Evolutionary conservation across 2,329 filamentous ascomycete species (phyloP), one percentile per base, ranked within the genome.

Genomic region (Fusarium ambrosium): DNA sequence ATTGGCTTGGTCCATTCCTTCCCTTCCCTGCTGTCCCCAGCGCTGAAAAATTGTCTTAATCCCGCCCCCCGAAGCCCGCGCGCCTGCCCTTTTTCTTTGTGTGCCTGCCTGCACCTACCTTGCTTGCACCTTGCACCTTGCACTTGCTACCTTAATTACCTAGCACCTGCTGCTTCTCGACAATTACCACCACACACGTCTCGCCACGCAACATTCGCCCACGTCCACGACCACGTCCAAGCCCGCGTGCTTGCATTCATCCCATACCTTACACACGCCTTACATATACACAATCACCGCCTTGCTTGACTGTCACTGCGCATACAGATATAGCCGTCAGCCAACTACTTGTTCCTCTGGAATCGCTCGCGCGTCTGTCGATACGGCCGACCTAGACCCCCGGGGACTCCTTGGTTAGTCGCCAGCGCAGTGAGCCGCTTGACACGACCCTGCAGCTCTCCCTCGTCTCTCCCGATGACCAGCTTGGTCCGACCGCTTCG

Each of bases 11-110:
- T 72, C 48, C 74, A 73, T 73, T 77, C 69, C 71, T 77, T 77
- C 65, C 70, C 69, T 76, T 70, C 73, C 72, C 45, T 73, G 69
- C 63, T 70, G 64, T 68, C 68, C 68, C 64, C 66, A 62, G 70
- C 68, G 66, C 73, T 76, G 71, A 73, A 79, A 79, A 78, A 75
- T 76, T 78, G 72, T 74, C 74, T 76, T 73, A 73, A 73, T 76
- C 70, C 77, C 76, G 74, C 75, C 75, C 74, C 77, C 70, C 56
- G 67, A 58, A 70, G 60, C 61, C 62, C 62, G 32, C 71, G 75
- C 69, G 53, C 73, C 68, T 77, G 63, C 68, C 68, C 66, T 75
- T 74, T 64, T 62, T 70, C 62, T 63, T 68, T 64, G 70, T 59
- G 68, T 71, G 66, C 72, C 68, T 70, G 37, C 69, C 69, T 59